A percentile compares a stretch with the other conserved stretches of the same genome.
Conservation (phyloP, 176 grass and related monocot species). For the Chrysopogon serrulatus region DNA sequence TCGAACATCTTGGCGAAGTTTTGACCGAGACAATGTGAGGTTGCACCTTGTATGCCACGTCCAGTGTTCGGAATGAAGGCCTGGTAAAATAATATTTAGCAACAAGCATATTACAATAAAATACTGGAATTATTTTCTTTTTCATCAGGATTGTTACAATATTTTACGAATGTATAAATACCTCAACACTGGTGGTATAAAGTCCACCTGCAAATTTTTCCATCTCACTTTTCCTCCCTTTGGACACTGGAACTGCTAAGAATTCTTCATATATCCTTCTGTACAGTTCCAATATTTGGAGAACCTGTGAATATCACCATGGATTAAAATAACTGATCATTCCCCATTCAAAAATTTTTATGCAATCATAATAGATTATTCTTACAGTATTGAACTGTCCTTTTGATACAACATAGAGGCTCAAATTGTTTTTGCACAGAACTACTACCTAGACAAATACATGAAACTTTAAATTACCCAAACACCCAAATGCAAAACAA, state of each 20-base stretch:
- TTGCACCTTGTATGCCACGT: conserved; percentile 95
- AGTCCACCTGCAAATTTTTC: conserved; percentile 95
- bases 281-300: conserved; percentile 95
- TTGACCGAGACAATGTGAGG: conserved; percentile 94
- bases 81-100: conserved; percentile 28
- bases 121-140: background rate
- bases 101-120: conserved; percentile 1
- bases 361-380: background rate
- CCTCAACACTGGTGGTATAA: conserved; percentile 96
- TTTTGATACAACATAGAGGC: background rate
- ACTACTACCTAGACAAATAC: background rate
- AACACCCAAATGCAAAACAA: background rate
- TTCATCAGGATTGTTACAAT: background rate
- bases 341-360: background rate
- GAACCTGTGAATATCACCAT: conserved; percentile 54
- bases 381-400: background rate
- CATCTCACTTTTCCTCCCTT: conserved; percentile 92
- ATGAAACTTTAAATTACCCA: background rate
- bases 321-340: conserved; percentile 10
- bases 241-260: conserved; percentile 91
- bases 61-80: conserved; percentile 83
- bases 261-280: conserved; percentile 91
- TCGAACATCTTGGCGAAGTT: conserved; percentile 98
- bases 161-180: conserved; percentile 31
- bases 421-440: conserved; percentile 5